These are phyloP conservation scores for Penicillium canescens DNA, from an alignment of 495 filamentous ascomycete species.

Conservation along the genomic window DNA sequence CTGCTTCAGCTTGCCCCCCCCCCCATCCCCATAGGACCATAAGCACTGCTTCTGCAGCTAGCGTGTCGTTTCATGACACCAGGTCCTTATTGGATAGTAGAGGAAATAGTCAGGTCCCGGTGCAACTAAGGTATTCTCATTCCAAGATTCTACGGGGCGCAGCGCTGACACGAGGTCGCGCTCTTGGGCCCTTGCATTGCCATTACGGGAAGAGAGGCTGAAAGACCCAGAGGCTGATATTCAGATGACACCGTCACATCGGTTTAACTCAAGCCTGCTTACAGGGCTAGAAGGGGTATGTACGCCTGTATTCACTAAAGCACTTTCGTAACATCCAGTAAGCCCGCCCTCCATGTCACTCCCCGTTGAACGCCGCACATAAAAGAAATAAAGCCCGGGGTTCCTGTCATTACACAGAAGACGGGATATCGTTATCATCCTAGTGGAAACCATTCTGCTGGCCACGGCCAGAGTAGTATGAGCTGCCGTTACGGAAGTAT, in stretches of 20 bases:
- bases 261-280: not conserved
- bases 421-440: conserved; percentile 7
- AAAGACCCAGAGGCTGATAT: conserved; percentile 8
- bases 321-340: conserved; percentile 33
- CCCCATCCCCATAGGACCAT: conserved; percentile 9
- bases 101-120: too few species aligned
- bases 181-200: conserved; percentile 4
- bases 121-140: not conserved
- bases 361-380: conserved; percentile 42
- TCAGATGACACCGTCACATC: conserved; percentile 4
- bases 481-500: conserved; percentile 78
- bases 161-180: conserved; percentile 16
- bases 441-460: conserved; percentile 45
- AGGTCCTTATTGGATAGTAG: too few species aligned
- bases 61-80: not conserved
- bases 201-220: conserved; percentile 9
- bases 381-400: conserved; percentile 21
- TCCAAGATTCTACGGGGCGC: conserved; percentile 12
- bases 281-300: conserved; percentile 29
- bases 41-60: conserved; percentile 4
- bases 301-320: conserved; percentile 37
- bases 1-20: conserved; percentile 11
- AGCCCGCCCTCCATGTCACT: conserved; percentile 34
- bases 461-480: conserved; percentile 50
- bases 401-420: conserved; percentile 15